Evolutionary conservation across 2,329 filamentous ascomycete genomes (phyloP).

Genomic region (Pseudopyrenochaeta lycopersici): DNA sequence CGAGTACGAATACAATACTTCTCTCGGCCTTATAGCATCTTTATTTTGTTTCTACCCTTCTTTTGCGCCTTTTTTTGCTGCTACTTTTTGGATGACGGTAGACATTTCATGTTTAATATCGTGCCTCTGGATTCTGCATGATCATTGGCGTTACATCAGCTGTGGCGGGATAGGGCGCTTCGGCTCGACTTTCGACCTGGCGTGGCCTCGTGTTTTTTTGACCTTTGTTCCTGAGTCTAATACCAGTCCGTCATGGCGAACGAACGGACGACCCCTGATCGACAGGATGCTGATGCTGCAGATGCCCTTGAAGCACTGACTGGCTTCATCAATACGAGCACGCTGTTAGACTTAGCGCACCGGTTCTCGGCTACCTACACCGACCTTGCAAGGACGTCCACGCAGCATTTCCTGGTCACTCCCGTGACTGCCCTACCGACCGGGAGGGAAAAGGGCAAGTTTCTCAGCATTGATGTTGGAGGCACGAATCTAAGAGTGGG

Average conservation of each 20-base stretch:
- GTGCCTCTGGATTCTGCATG: too few relatives aligned
- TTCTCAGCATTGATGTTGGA: slow-evolving; percentile 60
- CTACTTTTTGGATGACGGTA: background rate
- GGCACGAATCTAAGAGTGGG: slow-evolving; percentile 75
- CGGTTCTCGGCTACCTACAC: slow-evolving; percentile 48
- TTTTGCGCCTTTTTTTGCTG: background rate
- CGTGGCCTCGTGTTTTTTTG: slow-evolving; percentile 7
- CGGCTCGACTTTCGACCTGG: slow-evolving; percentile 5
- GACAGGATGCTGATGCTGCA: slow-evolving; percentile 11
- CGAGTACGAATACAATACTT: slow-evolving; percentile 8
- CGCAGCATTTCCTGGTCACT: slow-evolving; percentile 51
- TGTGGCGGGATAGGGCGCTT: background rate
- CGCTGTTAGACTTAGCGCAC: slow-evolving; percentile 44
- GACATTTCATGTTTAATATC: background rate
- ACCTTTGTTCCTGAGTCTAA: slow-evolving; percentile 6
- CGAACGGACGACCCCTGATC: slow-evolving; percentile 7
- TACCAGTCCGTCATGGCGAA: slow-evolving; percentile 25
- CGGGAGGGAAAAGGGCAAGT: slow-evolving; percentile 72
- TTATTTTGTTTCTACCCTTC: slow-evolving; percentile 6
- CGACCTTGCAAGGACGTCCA: slow-evolving; percentile 44
- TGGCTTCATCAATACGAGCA: slow-evolving; percentile 40
- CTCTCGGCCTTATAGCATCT: slow-evolving; percentile 1
- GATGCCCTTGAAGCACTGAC: slow-evolving; percentile 41
- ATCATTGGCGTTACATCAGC: too few relatives aligned
- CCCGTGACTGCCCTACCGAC: slow-evolving; percentile 53